These are phyloP conservation scores for Thelonectria blattea DNA, from an alignment of 2,329 filamentous ascomycete genomes.

Conservation along the genomic window DNA sequence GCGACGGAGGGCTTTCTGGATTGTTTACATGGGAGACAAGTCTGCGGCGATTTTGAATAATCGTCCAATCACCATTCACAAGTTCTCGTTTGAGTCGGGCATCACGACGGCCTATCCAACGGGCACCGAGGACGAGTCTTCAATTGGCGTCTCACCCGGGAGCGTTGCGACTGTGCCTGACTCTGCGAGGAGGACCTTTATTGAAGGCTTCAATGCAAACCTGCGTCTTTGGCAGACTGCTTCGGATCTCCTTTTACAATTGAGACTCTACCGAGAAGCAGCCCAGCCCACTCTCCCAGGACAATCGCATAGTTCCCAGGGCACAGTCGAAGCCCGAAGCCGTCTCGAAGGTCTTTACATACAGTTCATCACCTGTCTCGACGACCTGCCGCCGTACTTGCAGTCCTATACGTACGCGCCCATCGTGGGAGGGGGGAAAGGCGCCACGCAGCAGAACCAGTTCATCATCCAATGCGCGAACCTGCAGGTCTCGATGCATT, in stretches of 20 bases:
- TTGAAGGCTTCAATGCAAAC: slow-evolving; percentile 51
- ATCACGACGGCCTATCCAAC: slow-evolving; percentile 46
- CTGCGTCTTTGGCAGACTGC: slow-evolving; percentile 49
- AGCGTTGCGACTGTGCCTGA: slow-evolving; percentile 22
- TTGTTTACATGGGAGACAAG: slow-evolving; percentile 49
- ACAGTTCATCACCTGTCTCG: slow-evolving; percentile 49
- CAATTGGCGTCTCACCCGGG: slow-evolving; percentile 22
- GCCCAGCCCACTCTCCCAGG: slow-evolving; percentile 19
- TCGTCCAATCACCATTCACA: slow-evolving; percentile 51
- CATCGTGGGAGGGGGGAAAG: slow-evolving; percentile 13
- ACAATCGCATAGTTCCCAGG: slow-evolving; percentile 4
- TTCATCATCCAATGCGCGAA: slow-evolving; percentile 50
- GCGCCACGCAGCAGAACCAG: slow-evolving; percentile 38
- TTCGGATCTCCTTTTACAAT: slow-evolving; percentile 47
- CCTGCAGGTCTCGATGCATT: slow-evolving; percentile 48
- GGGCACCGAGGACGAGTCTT: slow-evolving; percentile 39
- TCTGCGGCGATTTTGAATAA: slow-evolving; percentile 48
- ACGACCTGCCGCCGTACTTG: slow-evolving; percentile 46
- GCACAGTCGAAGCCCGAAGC: slow-evolving; percentile 38
- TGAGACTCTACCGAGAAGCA: slow-evolving; percentile 42
- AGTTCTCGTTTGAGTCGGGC: slow-evolving; percentile 48
- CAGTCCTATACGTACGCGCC: slow-evolving; percentile 39
- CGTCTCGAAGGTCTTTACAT: slow-evolving; percentile 46
- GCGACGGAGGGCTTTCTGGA: slow-evolving; percentile 46
- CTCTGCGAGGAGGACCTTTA: slow-evolving; percentile 37